Evolutionary conservation across 495 filamentous ascomycete species (phyloP), one percentile per base, ranked within the genome.

Genomic region (Penicillium malachiteum): DNA sequence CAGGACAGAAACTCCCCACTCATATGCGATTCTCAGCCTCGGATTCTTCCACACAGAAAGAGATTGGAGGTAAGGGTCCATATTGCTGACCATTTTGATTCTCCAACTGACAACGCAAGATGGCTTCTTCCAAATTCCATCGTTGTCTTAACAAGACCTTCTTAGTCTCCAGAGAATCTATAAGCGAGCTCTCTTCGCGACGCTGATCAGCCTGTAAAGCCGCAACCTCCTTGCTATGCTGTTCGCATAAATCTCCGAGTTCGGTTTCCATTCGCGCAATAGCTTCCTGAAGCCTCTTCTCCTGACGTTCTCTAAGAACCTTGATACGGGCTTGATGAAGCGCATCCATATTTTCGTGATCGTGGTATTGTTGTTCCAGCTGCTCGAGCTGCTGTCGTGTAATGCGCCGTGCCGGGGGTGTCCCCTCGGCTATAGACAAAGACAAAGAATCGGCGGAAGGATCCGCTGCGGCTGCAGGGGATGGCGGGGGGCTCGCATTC

Each of bases 231-330:
- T 78, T 69, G 12, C 63, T 62, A 54, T 82, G 77, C 52, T 77
- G 77, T n/a, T 78, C 76, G 11, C 72, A 71, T 42, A 90, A 55
- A 10, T 69, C 69, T 4, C 81, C 71, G 31, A 87, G 69, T 68
- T 94, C 88, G 21, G 70, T 70, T 48, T 82, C 81, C 70, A 92
- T 88, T 26, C 86, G 80, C 32, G 77, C 77, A 3, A 83, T 72
- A 5, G 90, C 75, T 55, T 86, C 83, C 59, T 88, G 84, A 55
- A 88, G 75, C 46, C 84, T 77, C 58, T 86, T 81, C 4, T 84
- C 85, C 60, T 94, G 90, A 43, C 84, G 84, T 52, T 91, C 90
- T 7, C 90, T 78, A 52, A 94, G 80, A 1, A 92, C 88, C 56
- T 93, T 91, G 71, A 94, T 89, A 54, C 86, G 84, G 14, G 83